Evolutionary conservation across 768 basidiomycete genomes (phyloP).

Genomic region (Amanita pseudoporphyria): DNA sequence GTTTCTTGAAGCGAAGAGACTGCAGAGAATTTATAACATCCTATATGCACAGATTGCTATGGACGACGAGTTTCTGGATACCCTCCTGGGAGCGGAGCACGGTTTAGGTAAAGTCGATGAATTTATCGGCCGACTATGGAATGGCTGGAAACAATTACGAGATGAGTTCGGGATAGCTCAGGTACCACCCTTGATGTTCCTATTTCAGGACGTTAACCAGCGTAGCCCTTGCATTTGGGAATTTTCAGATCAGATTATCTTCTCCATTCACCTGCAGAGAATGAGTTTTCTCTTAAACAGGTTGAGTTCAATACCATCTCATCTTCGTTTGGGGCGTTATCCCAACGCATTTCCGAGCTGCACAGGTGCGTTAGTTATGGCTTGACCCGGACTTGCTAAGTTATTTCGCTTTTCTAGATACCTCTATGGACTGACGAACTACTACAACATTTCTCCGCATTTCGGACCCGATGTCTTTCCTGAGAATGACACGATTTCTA

Average conservation of each 20-base stretch:
- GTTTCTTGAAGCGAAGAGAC: slow-evolving; percentile 50
- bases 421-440: slow-evolving; percentile 53
- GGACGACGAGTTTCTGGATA: slow-evolving; percentile 73
- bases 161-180: slow-evolving; percentile 48
- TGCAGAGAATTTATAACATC: slow-evolving; percentile 76
- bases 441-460: slow-evolving; percentile 49
- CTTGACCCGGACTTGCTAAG: not conserved
- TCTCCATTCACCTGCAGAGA: slow-evolving; percentile 45
- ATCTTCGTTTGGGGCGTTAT: slow-evolving; percentile 78
- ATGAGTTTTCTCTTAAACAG: slow-evolving; percentile 59
- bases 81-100: slow-evolving; percentile 67
- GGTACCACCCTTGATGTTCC: slow-evolving; percentile 18
- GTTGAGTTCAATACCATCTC: slow-evolving; percentile 99
- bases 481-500: slow-evolving; percentile 56
- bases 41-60: slow-evolving; percentile 80
- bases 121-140: slow-evolving; percentile 83
- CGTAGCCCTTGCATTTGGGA: slow-evolving; percentile 75
- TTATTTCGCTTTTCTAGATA: slow-evolving; percentile 38
- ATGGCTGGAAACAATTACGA: slow-evolving; percentile 69
- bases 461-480: slow-evolving; percentile 56
- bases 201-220: not conserved
- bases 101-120: slow-evolving; percentile 79
- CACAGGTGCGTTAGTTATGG: slow-evolving; percentile 50
- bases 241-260: slow-evolving; percentile 95
- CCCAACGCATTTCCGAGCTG: slow-evolving; percentile 50